A percentile compares a stretch with the other conserved stretches of the same genome.
Conservation (phyloP, 2,329 filamentous ascomycete species). For the Leptographium wingfieldii region DNA sequence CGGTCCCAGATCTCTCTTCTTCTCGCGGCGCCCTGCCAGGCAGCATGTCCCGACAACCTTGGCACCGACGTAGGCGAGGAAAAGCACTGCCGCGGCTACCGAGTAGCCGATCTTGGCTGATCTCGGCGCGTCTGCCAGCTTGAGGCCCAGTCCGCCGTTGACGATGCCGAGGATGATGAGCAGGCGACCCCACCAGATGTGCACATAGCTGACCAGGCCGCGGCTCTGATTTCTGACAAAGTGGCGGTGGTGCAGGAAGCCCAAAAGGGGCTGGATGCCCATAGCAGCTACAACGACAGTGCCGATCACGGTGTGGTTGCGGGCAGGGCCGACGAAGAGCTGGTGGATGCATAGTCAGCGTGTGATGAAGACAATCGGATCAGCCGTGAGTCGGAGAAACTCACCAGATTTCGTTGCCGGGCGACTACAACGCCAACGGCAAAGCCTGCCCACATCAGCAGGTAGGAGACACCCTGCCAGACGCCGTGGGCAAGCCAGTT, state of each 20-base stretch:
- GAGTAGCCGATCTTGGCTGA: conserved; percentile 40
- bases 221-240: conserved; percentile 35
- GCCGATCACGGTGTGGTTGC: conserved; percentile 43
- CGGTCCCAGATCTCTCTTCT: neutral
- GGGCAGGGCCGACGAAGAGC: conserved; percentile 29
- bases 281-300: conserved; percentile 41
- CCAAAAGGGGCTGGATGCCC: conserved; percentile 44
- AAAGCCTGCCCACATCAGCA: conserved; percentile 48
- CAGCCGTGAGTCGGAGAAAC: conserved; percentile 10
- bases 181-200: conserved; percentile 50
- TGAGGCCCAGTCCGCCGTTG: conserved; percentile 50
- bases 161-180: conserved; percentile 46
- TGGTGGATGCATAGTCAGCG: conserved; percentile 15
- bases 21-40: neutral
- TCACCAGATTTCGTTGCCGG: conserved; percentile 27
- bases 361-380: neutral
- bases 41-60: conserved; percentile 13
- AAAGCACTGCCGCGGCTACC: conserved; percentile 39
- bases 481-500: conserved; percentile 45
- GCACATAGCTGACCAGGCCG: conserved; percentile 38
- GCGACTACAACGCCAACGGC: conserved; percentile 41
- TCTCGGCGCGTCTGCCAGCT: conserved; percentile 28
- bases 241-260: conserved; percentile 42
- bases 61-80: conserved; percentile 28
- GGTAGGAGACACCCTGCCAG: conserved; percentile 41